phyloP scores from a whole-genome alignment of 177 flowering plant genomes.

The Telopea speciosissima region DNA sequence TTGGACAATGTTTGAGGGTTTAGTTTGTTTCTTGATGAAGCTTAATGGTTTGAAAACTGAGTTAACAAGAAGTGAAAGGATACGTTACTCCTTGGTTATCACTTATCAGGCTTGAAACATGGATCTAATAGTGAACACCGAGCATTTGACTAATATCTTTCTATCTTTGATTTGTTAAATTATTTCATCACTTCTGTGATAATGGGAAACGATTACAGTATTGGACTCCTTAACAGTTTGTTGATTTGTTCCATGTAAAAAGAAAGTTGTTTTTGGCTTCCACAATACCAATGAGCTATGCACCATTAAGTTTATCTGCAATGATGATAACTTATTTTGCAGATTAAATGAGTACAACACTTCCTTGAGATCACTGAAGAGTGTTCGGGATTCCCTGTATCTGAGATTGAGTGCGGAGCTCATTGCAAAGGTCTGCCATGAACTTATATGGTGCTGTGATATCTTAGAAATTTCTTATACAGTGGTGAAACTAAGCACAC shows the following conservation, averaged over 20 bases:
- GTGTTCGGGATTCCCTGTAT: conserved; percentile 21
- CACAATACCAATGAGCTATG: neutral
- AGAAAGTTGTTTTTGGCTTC: neutral
- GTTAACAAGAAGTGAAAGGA: neutral
- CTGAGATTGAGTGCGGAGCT: conserved; percentile 26
- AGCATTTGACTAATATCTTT: too few relatives aligned
- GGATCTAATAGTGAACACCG: too few relatives aligned
- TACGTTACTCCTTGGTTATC: too few relatives aligned
- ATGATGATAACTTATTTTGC: conserved; percentile 1
- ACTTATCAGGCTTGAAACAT: too few relatives aligned
- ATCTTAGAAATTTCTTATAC: neutral
- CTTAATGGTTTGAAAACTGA: neutral
- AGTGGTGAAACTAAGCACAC: too few relatives aligned
- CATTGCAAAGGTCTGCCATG: conserved; percentile 25
- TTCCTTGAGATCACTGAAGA: conserved; percentile 22
- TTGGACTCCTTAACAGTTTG: neutral
- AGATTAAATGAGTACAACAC: conserved; percentile 25
- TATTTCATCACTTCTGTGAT: too few relatives aligned
- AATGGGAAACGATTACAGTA: too few relatives aligned
- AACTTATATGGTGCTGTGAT: neutral
- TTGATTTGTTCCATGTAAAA: too few relatives aligned
- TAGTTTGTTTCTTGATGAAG: neutral
- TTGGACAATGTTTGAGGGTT: neutral
- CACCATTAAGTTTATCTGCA: neutral
- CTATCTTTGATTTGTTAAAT: too few relatives aligned